A percentile compares a stretch with the other conserved stretches of the same genome.
phyloP scores from a whole-genome alignment of 2,329 filamentous ascomycete genomes.

The Teratosphaeria zuluensis region DNA sequence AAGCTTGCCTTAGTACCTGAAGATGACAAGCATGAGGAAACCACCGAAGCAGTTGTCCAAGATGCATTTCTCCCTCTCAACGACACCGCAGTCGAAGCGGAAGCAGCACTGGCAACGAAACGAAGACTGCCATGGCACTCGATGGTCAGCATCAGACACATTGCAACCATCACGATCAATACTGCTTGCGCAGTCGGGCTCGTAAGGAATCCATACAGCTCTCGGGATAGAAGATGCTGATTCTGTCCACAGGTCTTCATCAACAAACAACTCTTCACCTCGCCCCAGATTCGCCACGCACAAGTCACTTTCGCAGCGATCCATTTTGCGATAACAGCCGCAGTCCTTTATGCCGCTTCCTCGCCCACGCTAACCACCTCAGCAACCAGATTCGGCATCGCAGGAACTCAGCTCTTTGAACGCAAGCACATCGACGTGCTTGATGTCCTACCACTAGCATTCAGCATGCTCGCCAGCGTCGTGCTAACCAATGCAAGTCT shows the following conservation, averaged over 20 bases:
- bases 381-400: conserved; percentile 37
- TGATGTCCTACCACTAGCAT: conserved; percentile 53
- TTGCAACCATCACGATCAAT: conserved; percentile 1
- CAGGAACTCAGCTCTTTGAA: conserved; percentile 42
- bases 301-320: conserved; percentile 59
- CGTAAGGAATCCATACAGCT: background rate
- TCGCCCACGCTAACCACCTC: background rate
- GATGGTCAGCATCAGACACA: background rate
- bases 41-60: background rate
- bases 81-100: background rate
- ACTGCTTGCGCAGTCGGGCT: conserved; percentile 4
- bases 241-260: conserved; percentile 48
- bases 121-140: background rate
- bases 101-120: background rate
- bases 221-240: background rate
- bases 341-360: conserved; percentile 54
- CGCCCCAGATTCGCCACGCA: conserved; percentile 49
- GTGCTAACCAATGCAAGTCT: conserved; percentile 59
- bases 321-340: conserved; percentile 57
- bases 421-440: conserved; percentile 46
- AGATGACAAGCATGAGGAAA: background rate
- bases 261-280: conserved; percentile 60
- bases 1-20: background rate
- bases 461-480: conserved; percentile 60
- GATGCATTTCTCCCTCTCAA: background rate